These are phyloP conservation scores for Pythium plurisporium DNA, from an alignment of 352 stramenopile genomes.

Conservation along the genomic window DNA sequence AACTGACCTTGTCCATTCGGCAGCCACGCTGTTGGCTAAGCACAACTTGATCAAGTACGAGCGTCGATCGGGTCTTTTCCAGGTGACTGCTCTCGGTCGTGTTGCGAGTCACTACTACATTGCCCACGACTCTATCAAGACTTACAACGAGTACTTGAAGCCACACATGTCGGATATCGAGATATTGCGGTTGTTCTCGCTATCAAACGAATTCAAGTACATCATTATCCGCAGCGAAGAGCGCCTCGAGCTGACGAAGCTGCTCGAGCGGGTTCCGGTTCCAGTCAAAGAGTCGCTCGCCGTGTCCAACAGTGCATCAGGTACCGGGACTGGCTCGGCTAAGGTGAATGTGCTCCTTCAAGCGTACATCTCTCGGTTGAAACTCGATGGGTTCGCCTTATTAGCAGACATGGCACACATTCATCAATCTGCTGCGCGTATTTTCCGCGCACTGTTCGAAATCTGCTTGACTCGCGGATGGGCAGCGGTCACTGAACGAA, in stretches of 20 bases:
- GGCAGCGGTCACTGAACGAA: slow-evolving; percentile 93
- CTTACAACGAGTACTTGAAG: slow-evolving; percentile 98
- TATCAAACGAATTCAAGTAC: slow-evolving; percentile 99
- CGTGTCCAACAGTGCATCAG: slow-evolving; percentile 32
- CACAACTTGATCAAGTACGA: slow-evolving; percentile 99
- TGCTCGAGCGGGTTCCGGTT: slow-evolving; percentile 97
- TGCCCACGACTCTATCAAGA: slow-evolving; percentile 96
- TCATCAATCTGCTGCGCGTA: slow-evolving; percentile 96
- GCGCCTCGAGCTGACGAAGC: slow-evolving; percentile 97
- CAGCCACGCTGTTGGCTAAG: slow-evolving; percentile 94
- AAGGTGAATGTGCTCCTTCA: slow-evolving; percentile 99
- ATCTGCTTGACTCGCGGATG: slow-evolving; percentile 96
- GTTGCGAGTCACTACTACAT: slow-evolving; percentile 99
- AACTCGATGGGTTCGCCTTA: slow-evolving; percentile 97
- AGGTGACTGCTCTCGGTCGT: slow-evolving; percentile 95
- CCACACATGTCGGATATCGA: slow-evolving; percentile 99
- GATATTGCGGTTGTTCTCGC: slow-evolving; percentile 97
- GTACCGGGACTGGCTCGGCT: slow-evolving; percentile 68
- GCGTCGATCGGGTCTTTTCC: slow-evolving; percentile 91
- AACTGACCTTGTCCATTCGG: slow-evolving; percentile 96
- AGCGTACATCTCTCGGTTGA: slow-evolving; percentile 97
- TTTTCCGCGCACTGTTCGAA: slow-evolving; percentile 99
- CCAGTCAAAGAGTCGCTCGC: slow-evolving; percentile 96
- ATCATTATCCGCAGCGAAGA: slow-evolving; percentile 98
- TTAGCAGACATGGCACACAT: slow-evolving; percentile 99